Percentiles rank a stretch among this genome's conserved stretches.
Evolutionary conservation across 768 basidiomycete species (phyloP).

Genomic region (Holtermanniella nyarrowii): DNA sequence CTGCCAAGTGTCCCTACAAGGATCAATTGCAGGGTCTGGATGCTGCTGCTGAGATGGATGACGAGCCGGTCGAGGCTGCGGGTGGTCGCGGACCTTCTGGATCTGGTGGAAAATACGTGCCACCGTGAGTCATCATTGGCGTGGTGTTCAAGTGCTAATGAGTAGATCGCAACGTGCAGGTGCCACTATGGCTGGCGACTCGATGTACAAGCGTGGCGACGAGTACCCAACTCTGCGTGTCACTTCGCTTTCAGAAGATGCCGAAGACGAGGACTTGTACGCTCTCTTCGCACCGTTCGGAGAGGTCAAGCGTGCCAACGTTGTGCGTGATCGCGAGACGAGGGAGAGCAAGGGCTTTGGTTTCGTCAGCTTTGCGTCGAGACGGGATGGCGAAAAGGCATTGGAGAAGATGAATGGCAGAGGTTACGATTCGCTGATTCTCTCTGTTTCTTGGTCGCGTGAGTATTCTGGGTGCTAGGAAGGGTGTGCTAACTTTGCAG

Average conservation of each 20-base stretch:
- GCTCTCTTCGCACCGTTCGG: conserved; percentile 83
- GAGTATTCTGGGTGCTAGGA: conserved; percentile 6
- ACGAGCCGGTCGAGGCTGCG: not conserved
- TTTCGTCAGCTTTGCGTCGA: conserved; percentile 89
- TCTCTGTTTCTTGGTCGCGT: conserved; percentile 57
- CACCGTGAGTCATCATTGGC: conserved; percentile 46
- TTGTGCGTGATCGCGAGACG: conserved; percentile 88
- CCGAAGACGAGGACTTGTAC: conserved; percentile 84
- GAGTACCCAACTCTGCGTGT: conserved; percentile 94
- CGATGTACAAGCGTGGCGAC: conserved; percentile 67
- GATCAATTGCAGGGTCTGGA: conserved; percentile 69
- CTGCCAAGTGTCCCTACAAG: conserved; percentile 96
- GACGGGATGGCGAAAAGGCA: conserved; percentile 67
- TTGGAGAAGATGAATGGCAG: conserved; percentile 84
- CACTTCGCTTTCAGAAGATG: conserved; percentile 92
- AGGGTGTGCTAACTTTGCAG: not conserved
- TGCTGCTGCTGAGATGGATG: conserved; percentile 46
- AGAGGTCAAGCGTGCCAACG: conserved; percentile 76
- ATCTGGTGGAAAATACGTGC: conserved; percentile 70
- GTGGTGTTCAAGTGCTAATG: not conserved
- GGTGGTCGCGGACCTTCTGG: conserved; percentile 24
- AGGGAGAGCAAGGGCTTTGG: conserved; percentile 93
- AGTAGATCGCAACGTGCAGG: conserved; percentile 59
- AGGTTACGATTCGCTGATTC: conserved; percentile 76
- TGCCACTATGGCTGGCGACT: conserved; percentile 57